These are phyloP conservation scores for Serpula lacrymans DNA, from an alignment of 768 basidiomycete genomes.

Conservation along the genomic window DNA sequence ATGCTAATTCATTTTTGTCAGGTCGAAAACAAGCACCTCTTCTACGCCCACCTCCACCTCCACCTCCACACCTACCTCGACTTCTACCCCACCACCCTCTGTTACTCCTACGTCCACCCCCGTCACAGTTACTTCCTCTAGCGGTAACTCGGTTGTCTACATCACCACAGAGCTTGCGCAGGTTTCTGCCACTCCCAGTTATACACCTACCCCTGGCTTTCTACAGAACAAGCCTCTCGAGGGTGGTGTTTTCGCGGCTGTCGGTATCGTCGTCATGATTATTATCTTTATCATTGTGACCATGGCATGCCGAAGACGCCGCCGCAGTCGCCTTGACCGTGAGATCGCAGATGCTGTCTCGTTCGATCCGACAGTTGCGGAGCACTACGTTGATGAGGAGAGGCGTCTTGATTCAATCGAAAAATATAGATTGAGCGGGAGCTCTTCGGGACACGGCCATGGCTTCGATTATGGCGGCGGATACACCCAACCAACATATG, in stretches of 20 bases:
- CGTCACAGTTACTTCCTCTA: conserved; percentile 18
- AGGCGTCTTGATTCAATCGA: conserved; percentile 13
- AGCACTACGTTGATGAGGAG: conserved; percentile 22
- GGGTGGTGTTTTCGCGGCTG: conserved; percentile 52
- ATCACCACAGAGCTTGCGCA: conserved; percentile 28
- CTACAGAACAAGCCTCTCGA: conserved; percentile 64
- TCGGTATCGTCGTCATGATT: conserved; percentile 46
- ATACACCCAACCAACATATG: conserved; percentile 19
- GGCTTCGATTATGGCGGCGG: conserved; percentile 15
- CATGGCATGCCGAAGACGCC: conserved; percentile 47
- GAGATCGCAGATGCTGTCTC: conserved; percentile 43
- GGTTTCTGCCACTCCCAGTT: conserved; percentile 23
- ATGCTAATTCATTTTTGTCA: too few species aligned
- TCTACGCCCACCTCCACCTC: conserved; percentile 9
- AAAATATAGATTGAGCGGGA: conserved; percentile 19
- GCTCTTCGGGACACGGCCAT: conserved; percentile 24
- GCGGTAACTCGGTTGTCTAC: conserved; percentile 22
- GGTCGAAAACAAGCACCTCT: conserved; percentile 12
- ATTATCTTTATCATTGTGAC: conserved; percentile 43
- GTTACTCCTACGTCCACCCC: conserved; percentile 18
- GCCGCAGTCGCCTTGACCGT: conserved; percentile 34
- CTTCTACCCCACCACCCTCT: conserved; percentile 10
- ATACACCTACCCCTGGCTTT: conserved; percentile 36
- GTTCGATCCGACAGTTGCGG: conserved; percentile 42
- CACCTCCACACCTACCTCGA: conserved; percentile 9